Conservation (phyloP, 148 eudicot genomes). For the Nepenthes gracilis region DNA sequence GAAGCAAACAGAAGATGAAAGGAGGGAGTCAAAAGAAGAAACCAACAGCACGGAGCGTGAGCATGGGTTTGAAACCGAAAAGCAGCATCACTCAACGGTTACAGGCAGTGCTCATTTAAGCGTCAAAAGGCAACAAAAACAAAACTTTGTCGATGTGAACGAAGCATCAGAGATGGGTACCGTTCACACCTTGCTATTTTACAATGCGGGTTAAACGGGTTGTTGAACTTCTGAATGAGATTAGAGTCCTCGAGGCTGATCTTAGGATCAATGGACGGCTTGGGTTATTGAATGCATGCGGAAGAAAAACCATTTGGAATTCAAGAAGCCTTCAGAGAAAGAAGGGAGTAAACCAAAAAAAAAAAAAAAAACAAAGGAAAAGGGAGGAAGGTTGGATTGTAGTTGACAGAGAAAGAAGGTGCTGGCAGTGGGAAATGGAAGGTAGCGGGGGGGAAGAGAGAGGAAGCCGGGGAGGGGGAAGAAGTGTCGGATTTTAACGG, state of each 20-base stretch:
- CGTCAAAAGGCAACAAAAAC: too few species aligned
- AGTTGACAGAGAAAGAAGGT: background rate
- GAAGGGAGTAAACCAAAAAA: background rate
- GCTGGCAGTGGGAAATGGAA: background rate
- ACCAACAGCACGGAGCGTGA: too few species aligned
- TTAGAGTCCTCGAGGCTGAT: background rate
- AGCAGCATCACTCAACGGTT: too few species aligned
- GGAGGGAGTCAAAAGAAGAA: too few species aligned
- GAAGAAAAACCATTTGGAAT: background rate
- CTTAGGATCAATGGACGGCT: too few species aligned
- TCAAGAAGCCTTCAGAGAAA: background rate
- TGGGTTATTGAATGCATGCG: background rate
- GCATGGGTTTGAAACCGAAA: too few species aligned
- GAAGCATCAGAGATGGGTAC: too few species aligned
- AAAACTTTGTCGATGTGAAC: too few species aligned
- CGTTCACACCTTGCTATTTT: too few species aligned
- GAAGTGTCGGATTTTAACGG: conserved; percentile 1
- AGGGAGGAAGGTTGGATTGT: background rate
- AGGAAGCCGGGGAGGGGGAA: conserved; percentile 2
- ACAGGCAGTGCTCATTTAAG: too few species aligned
- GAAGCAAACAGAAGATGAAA: too few species aligned
- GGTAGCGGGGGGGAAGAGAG: background rate
- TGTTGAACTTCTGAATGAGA: background rate
- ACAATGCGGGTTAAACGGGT: too few species aligned
- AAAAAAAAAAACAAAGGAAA: background rate